Base-by-base conservation (phyloP, 1,284 basidiomycete genomes). In the Fistulina hepatica region DNA sequence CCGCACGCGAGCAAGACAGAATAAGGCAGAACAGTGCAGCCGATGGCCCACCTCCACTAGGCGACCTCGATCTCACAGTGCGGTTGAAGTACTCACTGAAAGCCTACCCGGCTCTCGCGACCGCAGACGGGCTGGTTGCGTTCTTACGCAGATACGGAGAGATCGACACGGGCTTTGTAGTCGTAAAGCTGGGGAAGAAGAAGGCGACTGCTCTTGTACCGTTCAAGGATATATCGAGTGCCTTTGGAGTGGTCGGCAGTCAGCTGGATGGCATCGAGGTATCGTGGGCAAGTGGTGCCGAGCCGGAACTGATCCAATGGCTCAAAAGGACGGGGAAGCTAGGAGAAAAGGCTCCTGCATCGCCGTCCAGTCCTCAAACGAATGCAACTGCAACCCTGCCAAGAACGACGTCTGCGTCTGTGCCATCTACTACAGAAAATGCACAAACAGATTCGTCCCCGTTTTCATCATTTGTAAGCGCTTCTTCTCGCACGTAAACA, bases 271-370 rank as follows among this genome's bases (percentile, higher is more conserved):
- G 71, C 4, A 64, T 80, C 30, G 78, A 81, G 36, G 67, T 79
- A 3, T 63, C 64, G 3, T 86, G 81, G 81, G 74, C 69, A 5
- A 64, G 71, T 62, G 80, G 78, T 5, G 70, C 69, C 36, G 82
- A 86, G 47, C 88, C 88, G 2, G 70, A 65, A 25, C 77, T 89
- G 50, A 60, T 91, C 22, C 69, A 57, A 6, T 89, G 83, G 82
- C 53, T 85, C 54, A 81, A 75, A 58, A 73, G 72, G 51, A 74
- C 70, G 59, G 77, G 76, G 13, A 73, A 76, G 47, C 59, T 83
- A 13, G 28, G 11, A 15, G 9, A 13, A 15, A 9, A 9, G 16
- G 68, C 69, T 9, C 53, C 53, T 30, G 48, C 49, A 24, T 45
- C 50, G 21, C 47, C 41, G 24, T 44, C 42, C 9, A 38, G 26